Evolutionary conservation across 371 early-diverging fungal genomes (phyloP).

Genomic region (Mortierella sp.): DNA sequence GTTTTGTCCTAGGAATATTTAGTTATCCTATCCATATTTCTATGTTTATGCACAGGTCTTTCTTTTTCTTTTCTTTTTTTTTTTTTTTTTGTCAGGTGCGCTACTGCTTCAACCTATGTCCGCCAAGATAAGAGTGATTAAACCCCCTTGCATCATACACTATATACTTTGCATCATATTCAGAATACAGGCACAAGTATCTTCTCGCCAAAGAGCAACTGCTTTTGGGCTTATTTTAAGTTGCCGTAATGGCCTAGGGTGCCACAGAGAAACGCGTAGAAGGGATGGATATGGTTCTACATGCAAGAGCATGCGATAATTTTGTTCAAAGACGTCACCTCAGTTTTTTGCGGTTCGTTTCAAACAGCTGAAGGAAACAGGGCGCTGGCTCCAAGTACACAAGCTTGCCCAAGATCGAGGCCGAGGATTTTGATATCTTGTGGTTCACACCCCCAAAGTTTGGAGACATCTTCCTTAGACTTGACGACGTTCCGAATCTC

Average conservation of each 20-base stretch:
- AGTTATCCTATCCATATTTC: not conserved
- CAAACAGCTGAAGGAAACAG: constrained; percentile 1
- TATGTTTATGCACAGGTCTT: not conserved
- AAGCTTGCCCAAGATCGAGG: constrained; percentile 24
- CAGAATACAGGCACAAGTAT: too few relatives aligned
- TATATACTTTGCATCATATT: not conserved
- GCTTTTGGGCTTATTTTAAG: too few relatives aligned
- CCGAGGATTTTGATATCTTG: constrained; percentile 19
- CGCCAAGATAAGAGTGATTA: not conserved
- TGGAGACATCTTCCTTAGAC: constrained; percentile 4
- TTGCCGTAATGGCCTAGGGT: too few relatives aligned
- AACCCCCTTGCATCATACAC: too few relatives aligned
- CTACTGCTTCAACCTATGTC: not conserved
- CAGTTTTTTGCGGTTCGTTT: too few relatives aligned
- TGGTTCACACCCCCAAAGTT: constrained; percentile 8
- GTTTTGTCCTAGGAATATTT: not conserved
- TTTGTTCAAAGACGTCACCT: too few relatives aligned
- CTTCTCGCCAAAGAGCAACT: too few relatives aligned
- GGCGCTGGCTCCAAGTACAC: constrained; percentile 21
- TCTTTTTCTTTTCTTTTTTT: not conserved
- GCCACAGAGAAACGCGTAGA: too few relatives aligned
- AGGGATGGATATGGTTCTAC: too few relatives aligned
- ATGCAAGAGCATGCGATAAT: too few relatives aligned
- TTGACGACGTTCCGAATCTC: constrained; percentile 24
- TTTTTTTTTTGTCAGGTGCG: not conserved